A percentile compares a stretch with the other conserved stretches of the same genome.
Evolutionary conservation across 176 grass and related monocot genomes (phyloP).

Genomic region (Calamus simplicifolius): DNA sequence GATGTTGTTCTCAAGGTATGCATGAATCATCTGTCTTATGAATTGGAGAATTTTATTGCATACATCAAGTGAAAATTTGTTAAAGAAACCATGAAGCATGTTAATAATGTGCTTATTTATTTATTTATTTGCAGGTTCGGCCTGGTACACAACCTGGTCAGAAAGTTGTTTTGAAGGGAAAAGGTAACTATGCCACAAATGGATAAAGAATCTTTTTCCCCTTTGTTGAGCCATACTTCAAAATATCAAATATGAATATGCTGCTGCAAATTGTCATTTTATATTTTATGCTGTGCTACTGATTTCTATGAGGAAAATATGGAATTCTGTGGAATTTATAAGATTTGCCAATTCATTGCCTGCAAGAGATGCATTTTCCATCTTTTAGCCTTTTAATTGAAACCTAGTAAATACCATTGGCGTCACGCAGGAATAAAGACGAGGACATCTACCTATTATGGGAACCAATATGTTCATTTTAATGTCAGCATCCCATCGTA

Average conservation of each 20-base stretch:
- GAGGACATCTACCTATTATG: conserved; percentile 47
- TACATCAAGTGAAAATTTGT: background rate
- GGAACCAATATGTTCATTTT: conserved; percentile 86
- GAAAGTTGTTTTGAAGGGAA: conserved; percentile 94
- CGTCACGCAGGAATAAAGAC: conserved; percentile 66
- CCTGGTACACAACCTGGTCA: conserved; percentile 93
- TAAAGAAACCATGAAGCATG: background rate
- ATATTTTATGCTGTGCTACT: background rate
- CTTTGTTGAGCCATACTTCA: no score
- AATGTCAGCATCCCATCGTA: conserved; percentile 80
- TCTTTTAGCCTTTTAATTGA: background rate
- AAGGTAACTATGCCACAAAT: conserved; percentile 39
- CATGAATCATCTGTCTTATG: background rate
- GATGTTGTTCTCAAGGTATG: conserved; percentile 15
- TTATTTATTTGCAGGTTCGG: conserved; percentile 44
- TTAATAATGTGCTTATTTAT: background rate
- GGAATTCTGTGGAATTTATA: no score
- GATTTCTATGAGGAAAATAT: background rate
- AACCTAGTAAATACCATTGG: background rate
- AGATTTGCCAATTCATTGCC: no score
- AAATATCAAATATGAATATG: no score
- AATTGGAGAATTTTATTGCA: background rate
- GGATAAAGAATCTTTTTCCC: no score
- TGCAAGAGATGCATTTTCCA: background rate
- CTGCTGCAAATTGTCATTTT: no score